Conservation (phyloP, 1,139 yeast species). For the Blastobotrys capitulatus region DNA sequence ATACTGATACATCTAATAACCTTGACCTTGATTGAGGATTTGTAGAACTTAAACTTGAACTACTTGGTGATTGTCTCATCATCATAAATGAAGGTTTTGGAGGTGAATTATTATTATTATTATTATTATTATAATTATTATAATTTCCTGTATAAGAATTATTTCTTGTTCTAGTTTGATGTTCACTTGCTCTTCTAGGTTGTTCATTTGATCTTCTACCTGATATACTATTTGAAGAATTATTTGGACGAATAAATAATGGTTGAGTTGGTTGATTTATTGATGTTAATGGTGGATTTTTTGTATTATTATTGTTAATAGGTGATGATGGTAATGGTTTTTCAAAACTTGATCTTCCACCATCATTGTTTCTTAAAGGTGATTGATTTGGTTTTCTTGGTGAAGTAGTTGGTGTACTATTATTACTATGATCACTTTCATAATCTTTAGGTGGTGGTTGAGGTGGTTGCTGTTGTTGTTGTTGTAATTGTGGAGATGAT, state of each 20-base stretch:
- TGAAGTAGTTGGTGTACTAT: neutral
- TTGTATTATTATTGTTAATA: too few species aligned
- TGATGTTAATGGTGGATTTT: neutral
- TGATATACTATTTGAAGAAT: neutral
- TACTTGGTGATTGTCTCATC: neutral
- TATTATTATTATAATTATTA: neutral
- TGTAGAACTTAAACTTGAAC: neutral
- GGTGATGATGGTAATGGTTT: conserved; percentile 11
- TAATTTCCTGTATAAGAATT: neutral
- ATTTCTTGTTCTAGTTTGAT: too few species aligned
- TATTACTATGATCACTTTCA: neutral
- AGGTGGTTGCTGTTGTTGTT: neutral
- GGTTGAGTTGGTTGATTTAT: neutral
- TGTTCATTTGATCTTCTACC: neutral
- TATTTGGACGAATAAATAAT: neutral
- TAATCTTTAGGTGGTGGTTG: neutral
- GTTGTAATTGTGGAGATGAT: neutral
- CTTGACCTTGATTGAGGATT: conserved; percentile 18
- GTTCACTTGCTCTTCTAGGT: too few species aligned
- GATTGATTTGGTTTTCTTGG: neutral
- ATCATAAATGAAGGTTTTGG: neutral
- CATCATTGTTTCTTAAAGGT: neutral
- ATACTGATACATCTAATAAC: conserved; percentile 22
- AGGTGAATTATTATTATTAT: too few species aligned
- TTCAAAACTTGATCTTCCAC: neutral